Conservation (phyloP, 768 basidiomycete genomes). For the Leccinum variicolor region DNA sequence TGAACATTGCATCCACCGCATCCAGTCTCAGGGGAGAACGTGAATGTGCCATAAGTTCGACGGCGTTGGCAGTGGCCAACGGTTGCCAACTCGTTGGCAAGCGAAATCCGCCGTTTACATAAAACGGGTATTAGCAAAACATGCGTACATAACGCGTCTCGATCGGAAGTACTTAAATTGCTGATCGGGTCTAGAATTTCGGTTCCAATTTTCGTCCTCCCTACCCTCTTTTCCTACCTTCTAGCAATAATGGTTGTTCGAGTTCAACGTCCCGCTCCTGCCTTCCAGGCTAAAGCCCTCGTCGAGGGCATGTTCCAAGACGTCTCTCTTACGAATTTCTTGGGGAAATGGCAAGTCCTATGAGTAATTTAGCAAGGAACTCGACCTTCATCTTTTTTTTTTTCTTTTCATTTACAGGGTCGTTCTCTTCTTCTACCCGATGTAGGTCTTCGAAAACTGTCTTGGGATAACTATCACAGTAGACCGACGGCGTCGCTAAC, state of each 20-base stretch:
- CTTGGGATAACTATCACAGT: background rate
- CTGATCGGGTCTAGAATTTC: background rate
- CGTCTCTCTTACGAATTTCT: constrained; percentile 65
- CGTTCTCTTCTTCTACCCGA: constrained; percentile 91
- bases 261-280: constrained; percentile 83
- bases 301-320: constrained; percentile 76
- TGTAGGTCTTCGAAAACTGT: constrained; percentile 49
- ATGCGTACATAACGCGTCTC: constrained; percentile 30
- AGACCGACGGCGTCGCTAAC: background rate
- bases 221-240: background rate
- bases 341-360: constrained; percentile 70
- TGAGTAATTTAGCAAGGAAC: background rate
- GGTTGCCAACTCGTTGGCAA: too few species aligned
- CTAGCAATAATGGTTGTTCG: constrained; percentile 39
- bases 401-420: constrained; percentile 52
- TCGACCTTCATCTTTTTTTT: background rate
- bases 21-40: too few species aligned
- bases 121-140: constrained; percentile 12
- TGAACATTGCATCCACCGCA: too few species aligned
- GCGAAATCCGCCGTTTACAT: background rate
- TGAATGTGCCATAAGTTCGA: too few species aligned
- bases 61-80: too few species aligned
- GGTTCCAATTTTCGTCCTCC: background rate
- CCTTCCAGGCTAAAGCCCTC: constrained; percentile 74
- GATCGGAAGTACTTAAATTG: constrained; percentile 15